These are phyloP conservation scores for Aspergillus conjunctus DNA, from an alignment of 495 filamentous ascomycete species.

Conservation along the genomic window DNA sequence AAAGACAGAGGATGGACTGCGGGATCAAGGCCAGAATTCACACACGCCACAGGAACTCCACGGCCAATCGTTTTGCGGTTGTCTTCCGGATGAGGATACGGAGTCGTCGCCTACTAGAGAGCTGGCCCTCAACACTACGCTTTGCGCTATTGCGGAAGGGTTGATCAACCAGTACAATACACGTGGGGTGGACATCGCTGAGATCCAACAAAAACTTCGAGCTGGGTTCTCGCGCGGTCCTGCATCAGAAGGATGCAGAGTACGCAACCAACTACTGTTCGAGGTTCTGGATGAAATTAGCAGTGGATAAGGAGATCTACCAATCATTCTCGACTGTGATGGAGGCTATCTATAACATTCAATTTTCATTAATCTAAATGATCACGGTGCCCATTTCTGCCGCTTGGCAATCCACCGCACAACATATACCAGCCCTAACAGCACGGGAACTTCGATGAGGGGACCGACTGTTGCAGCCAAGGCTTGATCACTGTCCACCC, in stretches of 20 bases:
- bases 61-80: slow-evolving; percentile 35
- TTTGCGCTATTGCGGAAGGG: slow-evolving; percentile 46
- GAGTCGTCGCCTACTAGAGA: slow-evolving; percentile 27
- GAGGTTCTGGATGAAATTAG: slow-evolving; percentile 51
- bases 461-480: slow-evolving; percentile 90
- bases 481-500: slow-evolving; percentile 78
- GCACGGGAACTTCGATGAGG: slow-evolving; percentile 86
- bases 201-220: slow-evolving; percentile 40
- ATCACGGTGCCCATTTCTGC: slow-evolving; percentile 23
- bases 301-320: slow-evolving; percentile 23
- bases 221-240: slow-evolving; percentile 38
- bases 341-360: background rate
- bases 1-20: background rate
- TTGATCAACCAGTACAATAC: slow-evolving; percentile 45
- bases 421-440: slow-evolving; percentile 79
- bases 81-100: slow-evolving; percentile 20
- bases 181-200: slow-evolving; percentile 37
- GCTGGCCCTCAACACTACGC: slow-evolving; percentile 42
- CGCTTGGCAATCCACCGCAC: slow-evolving; percentile 58
- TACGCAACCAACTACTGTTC: slow-evolving; percentile 47
- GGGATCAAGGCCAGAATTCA: background rate
- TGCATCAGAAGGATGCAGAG: slow-evolving; percentile 43
- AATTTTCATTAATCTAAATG: background rate
- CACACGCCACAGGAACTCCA: background rate
- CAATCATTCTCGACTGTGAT: background rate